Evolutionary conservation across 768 basidiomycete genomes (phyloP), one percentile per base, ranked within the genome.

Genomic region (Mycena amicta): DNA sequence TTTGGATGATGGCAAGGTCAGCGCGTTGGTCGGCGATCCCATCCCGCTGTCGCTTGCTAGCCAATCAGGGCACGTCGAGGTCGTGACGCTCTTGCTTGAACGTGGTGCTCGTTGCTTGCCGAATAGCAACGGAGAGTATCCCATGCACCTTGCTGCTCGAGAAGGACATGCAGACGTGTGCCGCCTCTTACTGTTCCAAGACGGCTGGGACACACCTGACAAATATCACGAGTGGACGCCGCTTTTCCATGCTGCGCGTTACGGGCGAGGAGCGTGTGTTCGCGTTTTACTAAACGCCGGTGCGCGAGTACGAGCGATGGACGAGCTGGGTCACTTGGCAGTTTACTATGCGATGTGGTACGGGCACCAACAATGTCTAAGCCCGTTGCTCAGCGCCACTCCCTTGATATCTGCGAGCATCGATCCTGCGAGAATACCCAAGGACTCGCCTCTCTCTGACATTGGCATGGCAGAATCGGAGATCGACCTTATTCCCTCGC

Each of bases 211-310:
- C 72, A 80, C 83, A 6, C 87, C 89, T 1, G 97, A 99, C 80
- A 98, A 95, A 74, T 98, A 96, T 72, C 91, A 96, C 69, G 93
- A 97, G 71, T 98, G 96, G 94, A 98, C 95, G 5, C 97, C 97
- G 25, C 80, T 98, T 43, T 94, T 95, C 68, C 95, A 98, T 72
- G 94, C 97, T 2, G 89, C 95, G 4, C 88, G 93, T 33, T 89
- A 93, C 61, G 95, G 95, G 1, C 89, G 87, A 62, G 73, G 80
- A 18, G 78, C 78, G 5, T 96, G 92, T 67, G 83, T 98, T 40
- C 75, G 76, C 37, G 80, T 91, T n/a, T 81, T 98, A 22, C 78
- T 98, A 6, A 82, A 86, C 47, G 92, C 91, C 5, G 89, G 92
- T 5, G 84, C 88, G 60, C 83, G 89, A 52, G 84, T 91, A n/a